These are phyloP conservation scores for Mallotus repandus DNA, from an alignment of 441 rosid species.

Conservation along the genomic window DNA sequence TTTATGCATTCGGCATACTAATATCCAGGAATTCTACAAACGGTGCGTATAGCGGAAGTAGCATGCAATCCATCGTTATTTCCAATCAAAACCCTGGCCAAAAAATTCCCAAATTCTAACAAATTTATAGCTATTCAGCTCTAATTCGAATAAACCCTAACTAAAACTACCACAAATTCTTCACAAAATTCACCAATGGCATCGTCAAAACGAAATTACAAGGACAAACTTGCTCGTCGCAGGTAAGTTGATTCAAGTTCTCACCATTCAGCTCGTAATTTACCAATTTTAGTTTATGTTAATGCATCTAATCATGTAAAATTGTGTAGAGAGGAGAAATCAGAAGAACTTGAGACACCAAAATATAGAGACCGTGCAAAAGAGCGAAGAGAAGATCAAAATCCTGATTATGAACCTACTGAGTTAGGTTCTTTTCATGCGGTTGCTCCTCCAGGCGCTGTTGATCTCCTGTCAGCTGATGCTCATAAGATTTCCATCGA, in stretches of 20 bases:
- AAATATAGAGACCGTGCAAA: constrained; percentile 93
- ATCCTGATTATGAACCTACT: constrained; percentile 86
- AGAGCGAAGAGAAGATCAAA: constrained; percentile 95
- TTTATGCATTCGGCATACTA: too few species aligned
- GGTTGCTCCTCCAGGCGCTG: constrained; percentile 91
- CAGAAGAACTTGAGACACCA: constrained; percentile 72
- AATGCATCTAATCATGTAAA: background rate
- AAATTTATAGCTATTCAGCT: background rate
- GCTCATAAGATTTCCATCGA: constrained; percentile 83
- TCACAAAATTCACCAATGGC: constrained; percentile 39
- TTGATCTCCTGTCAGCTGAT: constrained; percentile 75
- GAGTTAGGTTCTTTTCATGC: constrained; percentile 92
- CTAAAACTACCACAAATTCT: background rate
- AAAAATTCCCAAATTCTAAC: background rate
- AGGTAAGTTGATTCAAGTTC: constrained; percentile 41
- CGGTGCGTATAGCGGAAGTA: background rate
- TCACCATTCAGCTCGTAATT: background rate
- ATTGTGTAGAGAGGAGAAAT: constrained; percentile 73
- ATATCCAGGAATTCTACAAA: background rate
- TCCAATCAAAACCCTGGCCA: constrained; percentile 12
- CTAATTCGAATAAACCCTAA: background rate
- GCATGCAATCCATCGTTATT: background rate
- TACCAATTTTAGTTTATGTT: background rate
- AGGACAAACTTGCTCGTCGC: constrained; percentile 86
- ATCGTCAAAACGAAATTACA: constrained; percentile 68